phyloP scores from a whole-genome alignment of 495 filamentous ascomycete species.

The Cladorrhinum samala region DNA sequence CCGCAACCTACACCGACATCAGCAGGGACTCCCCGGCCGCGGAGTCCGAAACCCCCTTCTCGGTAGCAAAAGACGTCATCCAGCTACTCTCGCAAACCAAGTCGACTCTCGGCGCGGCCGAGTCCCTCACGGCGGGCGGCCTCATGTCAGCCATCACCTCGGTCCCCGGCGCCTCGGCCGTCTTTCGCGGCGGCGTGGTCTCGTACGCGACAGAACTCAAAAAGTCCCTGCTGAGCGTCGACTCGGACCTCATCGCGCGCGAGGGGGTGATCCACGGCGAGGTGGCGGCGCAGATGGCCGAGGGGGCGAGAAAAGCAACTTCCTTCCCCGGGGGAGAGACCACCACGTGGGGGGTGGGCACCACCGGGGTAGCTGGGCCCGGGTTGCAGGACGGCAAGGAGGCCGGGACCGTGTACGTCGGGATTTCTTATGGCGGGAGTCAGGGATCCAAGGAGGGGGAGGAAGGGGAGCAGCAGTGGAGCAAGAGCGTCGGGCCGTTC shows the following conservation, averaged over 20 bases:
- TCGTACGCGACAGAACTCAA: conserved; percentile 30
- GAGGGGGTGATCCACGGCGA: conserved; percentile 29
- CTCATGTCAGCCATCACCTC: conserved; percentile 25
- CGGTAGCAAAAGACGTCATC: conserved; percentile 20
- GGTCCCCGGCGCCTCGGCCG: conserved; percentile 23
- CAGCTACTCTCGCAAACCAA: conserved; percentile 14
- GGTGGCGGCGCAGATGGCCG: conserved; percentile 30
- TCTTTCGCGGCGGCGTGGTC: conserved; percentile 29
- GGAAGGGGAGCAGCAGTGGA: neutral
- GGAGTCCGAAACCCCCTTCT: conserved; percentile 16
- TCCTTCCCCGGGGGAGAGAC: conserved; percentile 8
- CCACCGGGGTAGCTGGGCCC: conserved; percentile 28
- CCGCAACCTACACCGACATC: neutral
- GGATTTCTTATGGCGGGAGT: conserved; percentile 16
- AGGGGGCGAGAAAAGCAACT: conserved; percentile 17
- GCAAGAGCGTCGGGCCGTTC: conserved; percentile 21
- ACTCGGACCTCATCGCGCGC: conserved; percentile 21
- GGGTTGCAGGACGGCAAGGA: conserved; percentile 24
- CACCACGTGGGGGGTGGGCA: conserved; percentile 28
- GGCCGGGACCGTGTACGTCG: conserved; percentile 24
- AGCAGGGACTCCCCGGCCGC: too few species aligned
- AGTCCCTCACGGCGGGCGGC: conserved; percentile 28
- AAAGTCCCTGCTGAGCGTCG: conserved; percentile 19
- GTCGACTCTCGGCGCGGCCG: conserved; percentile 23
- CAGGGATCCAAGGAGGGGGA: neutral